Conservation (phyloP, 345 rosid species). For the Psidium friedrichsthalianum region DNA sequence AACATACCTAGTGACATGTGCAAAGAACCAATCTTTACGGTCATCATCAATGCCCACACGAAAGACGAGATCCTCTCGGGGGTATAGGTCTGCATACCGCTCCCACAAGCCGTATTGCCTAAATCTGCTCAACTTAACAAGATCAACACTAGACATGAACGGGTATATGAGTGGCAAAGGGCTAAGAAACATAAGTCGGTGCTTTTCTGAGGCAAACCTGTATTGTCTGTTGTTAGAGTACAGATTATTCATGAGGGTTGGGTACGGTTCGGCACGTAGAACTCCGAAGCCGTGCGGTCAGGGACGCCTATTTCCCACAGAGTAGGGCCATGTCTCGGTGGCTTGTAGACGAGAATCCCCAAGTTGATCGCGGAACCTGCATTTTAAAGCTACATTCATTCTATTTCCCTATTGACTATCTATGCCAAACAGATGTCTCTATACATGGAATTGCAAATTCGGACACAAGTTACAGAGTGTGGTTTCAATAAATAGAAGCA, state of each 20-base stretch:
- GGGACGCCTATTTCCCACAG: conserved; percentile 87
- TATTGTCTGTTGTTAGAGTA: conserved; percentile 5
- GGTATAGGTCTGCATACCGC: conserved; percentile 51
- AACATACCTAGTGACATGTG: conserved; percentile 60
- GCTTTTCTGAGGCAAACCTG: conserved; percentile 17
- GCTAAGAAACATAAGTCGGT: not conserved
- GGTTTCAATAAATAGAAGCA: not conserved
- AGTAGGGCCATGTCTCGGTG: conserved; percentile 74
- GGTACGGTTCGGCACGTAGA: conserved; percentile 47
- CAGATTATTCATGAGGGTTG: conserved; percentile 35
- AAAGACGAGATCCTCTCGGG: conserved; percentile 36
- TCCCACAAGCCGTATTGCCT: conserved; percentile 81
- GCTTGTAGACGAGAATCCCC: conserved; percentile 33
- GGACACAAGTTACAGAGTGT: not conserved
- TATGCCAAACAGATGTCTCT: not conserved
- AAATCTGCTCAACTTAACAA: conserved; percentile 25
- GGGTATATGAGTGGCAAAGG: not conserved
- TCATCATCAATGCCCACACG: conserved; percentile 30
- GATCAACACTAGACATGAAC: not conserved
- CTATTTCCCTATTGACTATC: not conserved
- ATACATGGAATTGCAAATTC: not conserved
- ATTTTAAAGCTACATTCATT: not conserved
- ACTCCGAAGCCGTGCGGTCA: conserved; percentile 66
- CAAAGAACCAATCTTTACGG: conserved; percentile 62
- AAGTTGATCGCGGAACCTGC: conserved; percentile 35